Conservation (phyloP, 208 protist genomes). For the Porcisia deanei region DNA sequence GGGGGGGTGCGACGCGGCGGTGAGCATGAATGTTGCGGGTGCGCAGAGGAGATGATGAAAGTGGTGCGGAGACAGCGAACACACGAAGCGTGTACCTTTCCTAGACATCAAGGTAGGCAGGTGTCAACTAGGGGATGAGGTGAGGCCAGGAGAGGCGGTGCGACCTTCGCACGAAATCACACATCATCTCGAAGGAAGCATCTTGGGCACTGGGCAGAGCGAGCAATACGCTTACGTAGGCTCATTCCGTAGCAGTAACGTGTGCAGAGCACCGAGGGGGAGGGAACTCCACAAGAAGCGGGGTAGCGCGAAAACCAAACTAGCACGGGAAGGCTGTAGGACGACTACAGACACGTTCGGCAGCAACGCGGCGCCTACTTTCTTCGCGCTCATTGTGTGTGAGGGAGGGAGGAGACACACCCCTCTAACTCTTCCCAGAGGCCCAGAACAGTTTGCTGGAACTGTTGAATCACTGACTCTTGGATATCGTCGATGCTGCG, state of each 20-base stretch:
- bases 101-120: neutral
- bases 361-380: neutral
- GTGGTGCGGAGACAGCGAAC: neutral
- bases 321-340: neutral
- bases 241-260: neutral
- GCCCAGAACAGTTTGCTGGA: constrained; percentile 4
- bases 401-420: neutral
- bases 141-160: neutral
- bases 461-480: neutral
- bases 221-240: too few species aligned
- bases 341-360: neutral
- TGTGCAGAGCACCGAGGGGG: neutral
- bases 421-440: neutral
- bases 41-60: neutral
- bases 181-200: neutral
- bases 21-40: neutral
- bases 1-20: neutral
- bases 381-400: neutral
- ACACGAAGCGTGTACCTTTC: neutral
- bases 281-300: neutral
- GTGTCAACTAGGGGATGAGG: neutral
- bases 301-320: neutral
- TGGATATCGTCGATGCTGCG: neutral
- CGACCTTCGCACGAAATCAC: neutral
- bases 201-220: neutral